Percentiles rank a stretch among this genome's conserved stretches.
Conservation (phyloP, 2,329 filamentous ascomycete species). For the Aspergillus unguis region DNA sequence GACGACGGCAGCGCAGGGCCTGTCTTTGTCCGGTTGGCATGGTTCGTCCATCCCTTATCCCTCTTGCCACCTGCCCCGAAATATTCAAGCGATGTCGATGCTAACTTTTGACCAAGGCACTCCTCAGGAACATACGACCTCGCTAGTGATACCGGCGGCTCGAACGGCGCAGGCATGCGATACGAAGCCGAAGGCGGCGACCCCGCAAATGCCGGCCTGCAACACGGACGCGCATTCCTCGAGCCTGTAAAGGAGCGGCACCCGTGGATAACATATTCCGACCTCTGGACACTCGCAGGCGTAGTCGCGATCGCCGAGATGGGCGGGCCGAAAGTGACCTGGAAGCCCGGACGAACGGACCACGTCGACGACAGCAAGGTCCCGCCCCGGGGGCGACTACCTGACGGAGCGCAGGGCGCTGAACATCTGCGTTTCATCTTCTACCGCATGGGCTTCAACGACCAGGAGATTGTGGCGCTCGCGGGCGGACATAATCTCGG, state of each 20-base stretch:
- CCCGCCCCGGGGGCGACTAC: conserved; percentile 56
- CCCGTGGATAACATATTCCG: conserved; percentile 63
- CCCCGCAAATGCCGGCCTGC: conserved; percentile 62
- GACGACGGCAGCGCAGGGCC: conserved; percentile 64
- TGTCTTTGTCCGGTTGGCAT: conserved; percentile 62
- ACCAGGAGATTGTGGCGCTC: conserved; percentile 59
- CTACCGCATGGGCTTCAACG: conserved; percentile 59
- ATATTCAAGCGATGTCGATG: not conserved
- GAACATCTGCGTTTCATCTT: conserved; percentile 57
- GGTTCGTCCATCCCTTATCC: conserved; percentile 39
- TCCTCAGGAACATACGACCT: conserved; percentile 61
- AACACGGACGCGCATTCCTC: conserved; percentile 62
- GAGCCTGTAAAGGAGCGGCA: conserved; percentile 59
- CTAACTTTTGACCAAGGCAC: conserved; percentile 45
- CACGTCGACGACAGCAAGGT: conserved; percentile 60
- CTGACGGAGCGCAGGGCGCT: conserved; percentile 53
- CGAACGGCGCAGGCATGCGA: conserved; percentile 64
- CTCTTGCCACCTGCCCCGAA: no score
- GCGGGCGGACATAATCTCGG: conserved; percentile 57
- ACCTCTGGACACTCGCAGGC: conserved; percentile 63
- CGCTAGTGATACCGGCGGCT: conserved; percentile 59
- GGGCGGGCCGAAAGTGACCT: conserved; percentile 57
- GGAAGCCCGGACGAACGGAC: conserved; percentile 60
- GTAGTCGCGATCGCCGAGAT: conserved; percentile 58
- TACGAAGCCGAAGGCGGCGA: conserved; percentile 64